Percentiles rank a stretch among this genome's conserved stretches.
These are phyloP conservation scores for Xerocomus alliaceus DNA, from an alignment of 1,284 basidiomycete species.

Conservation along the genomic window DNA sequence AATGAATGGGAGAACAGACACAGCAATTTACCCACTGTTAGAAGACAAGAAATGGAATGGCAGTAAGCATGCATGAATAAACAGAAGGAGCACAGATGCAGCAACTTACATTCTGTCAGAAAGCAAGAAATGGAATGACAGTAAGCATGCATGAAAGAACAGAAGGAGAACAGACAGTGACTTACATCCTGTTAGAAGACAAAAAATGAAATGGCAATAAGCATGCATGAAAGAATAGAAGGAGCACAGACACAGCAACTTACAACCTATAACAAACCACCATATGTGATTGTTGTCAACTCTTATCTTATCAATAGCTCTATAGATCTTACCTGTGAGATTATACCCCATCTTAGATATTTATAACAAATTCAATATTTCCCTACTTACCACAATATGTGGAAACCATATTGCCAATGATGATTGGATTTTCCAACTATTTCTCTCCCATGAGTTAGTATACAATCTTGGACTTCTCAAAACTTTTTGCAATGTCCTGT, in stretches of 20 bases:
- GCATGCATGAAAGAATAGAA: not conserved
- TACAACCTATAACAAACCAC: not conserved
- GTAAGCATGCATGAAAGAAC: not conserved
- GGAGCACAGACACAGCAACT: not conserved
- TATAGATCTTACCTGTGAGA: not conserved
- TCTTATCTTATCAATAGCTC: not conserved
- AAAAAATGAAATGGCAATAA: not conserved
- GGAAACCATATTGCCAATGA: not conserved
- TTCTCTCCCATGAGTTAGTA: too few species aligned
- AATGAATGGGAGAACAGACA: too few species aligned
- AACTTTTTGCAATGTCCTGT: not conserved
- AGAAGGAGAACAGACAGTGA: not conserved
- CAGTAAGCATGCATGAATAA: not conserved
- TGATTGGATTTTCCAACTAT: not conserved
- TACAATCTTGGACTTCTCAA: not conserved
- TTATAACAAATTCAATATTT: not conserved
- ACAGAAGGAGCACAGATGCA: not conserved
- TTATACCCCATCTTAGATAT: not conserved
- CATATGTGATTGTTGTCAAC: not conserved
- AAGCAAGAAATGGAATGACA: too few species aligned
- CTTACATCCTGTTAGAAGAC: not conserved
- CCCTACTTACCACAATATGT: not conserved
- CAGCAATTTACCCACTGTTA: too few species aligned
- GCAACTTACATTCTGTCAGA: not conserved
- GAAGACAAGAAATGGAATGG: too few species aligned